phyloP scores from a whole-genome alignment of 345 rosid genomes.

The Gossypium sturtianum region DNA sequence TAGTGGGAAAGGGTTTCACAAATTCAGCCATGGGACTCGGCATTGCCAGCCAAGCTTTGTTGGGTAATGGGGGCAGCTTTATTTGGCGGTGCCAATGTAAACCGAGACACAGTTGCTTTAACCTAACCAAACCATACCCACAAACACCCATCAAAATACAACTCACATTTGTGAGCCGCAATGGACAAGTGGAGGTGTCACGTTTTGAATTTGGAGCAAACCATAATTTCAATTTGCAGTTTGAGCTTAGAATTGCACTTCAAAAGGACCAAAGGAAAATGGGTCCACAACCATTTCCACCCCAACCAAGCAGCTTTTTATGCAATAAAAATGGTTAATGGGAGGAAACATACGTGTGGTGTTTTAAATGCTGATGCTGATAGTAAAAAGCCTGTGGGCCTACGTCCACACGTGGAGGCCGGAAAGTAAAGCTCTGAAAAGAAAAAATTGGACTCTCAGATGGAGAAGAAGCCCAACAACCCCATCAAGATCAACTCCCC shows the following conservation, averaged over 20 bases:
- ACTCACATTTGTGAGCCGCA: background rate
- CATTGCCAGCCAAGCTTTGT: constrained; percentile 2
- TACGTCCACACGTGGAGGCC: constrained; percentile 22
- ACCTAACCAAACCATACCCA: background rate
- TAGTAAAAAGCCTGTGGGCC: background rate
- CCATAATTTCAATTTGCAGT: background rate
- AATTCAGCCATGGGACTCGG: no score
- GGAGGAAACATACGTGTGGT: constrained; percentile 24
- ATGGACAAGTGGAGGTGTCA: constrained; percentile 4
- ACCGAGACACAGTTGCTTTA: background rate
- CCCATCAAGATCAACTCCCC: background rate
- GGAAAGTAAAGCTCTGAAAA: background rate
- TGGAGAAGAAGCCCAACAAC: background rate
- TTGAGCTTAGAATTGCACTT: background rate
- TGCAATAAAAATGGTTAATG: background rate
- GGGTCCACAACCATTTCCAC: constrained; percentile 11
- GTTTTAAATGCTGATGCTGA: constrained; percentile 23
- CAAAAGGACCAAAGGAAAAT: constrained; percentile 5
- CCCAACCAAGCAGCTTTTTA: constrained; percentile 5
- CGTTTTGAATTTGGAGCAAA: background rate
- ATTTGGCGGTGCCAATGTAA: background rate
- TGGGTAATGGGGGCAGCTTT: background rate
- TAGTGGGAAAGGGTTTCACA: no score
- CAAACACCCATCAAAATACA: background rate
- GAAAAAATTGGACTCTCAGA: constrained; percentile 9